Evolutionary conservation across 2,329 filamentous ascomycete genomes (phyloP).

Genomic region (Botrytis paeoniae): DNA sequence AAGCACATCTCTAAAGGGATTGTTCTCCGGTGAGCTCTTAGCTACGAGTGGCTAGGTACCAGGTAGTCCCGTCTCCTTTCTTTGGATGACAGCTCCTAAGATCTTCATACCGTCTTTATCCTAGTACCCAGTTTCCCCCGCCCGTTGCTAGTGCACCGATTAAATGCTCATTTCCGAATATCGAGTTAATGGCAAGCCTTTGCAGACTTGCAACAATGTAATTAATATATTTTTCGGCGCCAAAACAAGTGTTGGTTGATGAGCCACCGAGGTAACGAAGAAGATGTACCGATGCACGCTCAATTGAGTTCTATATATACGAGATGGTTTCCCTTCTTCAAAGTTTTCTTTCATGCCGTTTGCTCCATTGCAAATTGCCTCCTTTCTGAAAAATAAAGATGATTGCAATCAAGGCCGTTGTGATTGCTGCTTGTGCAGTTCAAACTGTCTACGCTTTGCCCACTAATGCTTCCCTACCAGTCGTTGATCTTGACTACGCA

Average conservation of each 20-base stretch:
- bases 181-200: not conserved
- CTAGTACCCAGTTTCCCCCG: not conserved
- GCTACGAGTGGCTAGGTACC: slow-evolving; percentile 7
- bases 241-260: not conserved
- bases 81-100: not conserved
- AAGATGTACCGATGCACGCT: not conserved
- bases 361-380: not conserved
- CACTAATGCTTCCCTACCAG: slow-evolving; percentile 24
- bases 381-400: slow-evolving; percentile 9
- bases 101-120: not conserved
- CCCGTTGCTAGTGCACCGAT: not conserved
- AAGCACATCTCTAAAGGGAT: not conserved
- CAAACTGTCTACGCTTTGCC: slow-evolving; percentile 11
- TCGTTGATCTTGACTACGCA: slow-evolving; percentile 37
- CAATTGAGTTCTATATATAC: not conserved
- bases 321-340: not conserved
- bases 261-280: not conserved
- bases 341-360: not conserved
- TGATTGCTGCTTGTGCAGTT: not conserved
- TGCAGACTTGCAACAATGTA: not conserved
- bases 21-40: not conserved
- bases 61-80: not conserved
- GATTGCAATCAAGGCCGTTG: slow-evolving; percentile 7
- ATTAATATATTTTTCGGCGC: not conserved
- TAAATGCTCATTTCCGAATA: not conserved